Evolutionary conservation across 345 rosid genomes (phyloP).

Genomic region (Eucalyptus marginata): DNA sequence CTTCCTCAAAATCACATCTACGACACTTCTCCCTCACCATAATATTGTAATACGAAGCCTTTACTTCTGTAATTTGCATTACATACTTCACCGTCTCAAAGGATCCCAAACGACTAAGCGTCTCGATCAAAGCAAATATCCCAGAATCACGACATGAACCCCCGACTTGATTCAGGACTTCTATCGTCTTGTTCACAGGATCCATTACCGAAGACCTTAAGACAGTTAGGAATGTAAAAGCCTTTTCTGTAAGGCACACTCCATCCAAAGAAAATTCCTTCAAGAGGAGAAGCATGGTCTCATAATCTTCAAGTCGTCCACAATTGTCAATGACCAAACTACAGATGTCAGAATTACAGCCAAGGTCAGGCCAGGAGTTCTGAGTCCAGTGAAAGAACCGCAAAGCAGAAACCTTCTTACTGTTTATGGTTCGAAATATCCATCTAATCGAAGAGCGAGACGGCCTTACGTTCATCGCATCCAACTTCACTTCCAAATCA

Average conservation of each 20-base stretch:
- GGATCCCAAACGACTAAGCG: constrained; percentile 12
- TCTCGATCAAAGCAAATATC: constrained; percentile 20
- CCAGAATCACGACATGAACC: constrained; percentile 25
- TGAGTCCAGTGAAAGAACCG: constrained; percentile 29
- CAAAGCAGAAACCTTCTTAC: constrained; percentile 19
- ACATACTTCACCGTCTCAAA: constrained; percentile 32
- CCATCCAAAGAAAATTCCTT: constrained; percentile 3
- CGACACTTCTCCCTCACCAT: constrained; percentile 17
- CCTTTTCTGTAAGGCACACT: constrained; percentile 15
- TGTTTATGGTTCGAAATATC: constrained; percentile 17
- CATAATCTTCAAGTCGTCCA: constrained; percentile 27
- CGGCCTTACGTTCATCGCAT: constrained; percentile 7
- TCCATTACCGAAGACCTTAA: not conserved
- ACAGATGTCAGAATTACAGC: constrained; percentile 11
- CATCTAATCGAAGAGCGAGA: constrained; percentile 2
- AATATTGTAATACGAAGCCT: constrained; percentile 15
- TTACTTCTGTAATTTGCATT: constrained; percentile 11
- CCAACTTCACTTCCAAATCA: constrained; percentile 21
- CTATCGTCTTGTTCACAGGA: constrained; percentile 7
- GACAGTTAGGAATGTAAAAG: constrained; percentile 25
- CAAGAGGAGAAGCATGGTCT: constrained; percentile 10
- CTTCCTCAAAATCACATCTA: constrained; percentile 17
- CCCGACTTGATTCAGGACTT: constrained; percentile 21
- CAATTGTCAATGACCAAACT: constrained; percentile 42
- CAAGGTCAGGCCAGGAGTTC: constrained; percentile 5